Base-by-base conservation (phyloP, 768 basidiomycete species). In the Boletus eberwhitei region DNA sequence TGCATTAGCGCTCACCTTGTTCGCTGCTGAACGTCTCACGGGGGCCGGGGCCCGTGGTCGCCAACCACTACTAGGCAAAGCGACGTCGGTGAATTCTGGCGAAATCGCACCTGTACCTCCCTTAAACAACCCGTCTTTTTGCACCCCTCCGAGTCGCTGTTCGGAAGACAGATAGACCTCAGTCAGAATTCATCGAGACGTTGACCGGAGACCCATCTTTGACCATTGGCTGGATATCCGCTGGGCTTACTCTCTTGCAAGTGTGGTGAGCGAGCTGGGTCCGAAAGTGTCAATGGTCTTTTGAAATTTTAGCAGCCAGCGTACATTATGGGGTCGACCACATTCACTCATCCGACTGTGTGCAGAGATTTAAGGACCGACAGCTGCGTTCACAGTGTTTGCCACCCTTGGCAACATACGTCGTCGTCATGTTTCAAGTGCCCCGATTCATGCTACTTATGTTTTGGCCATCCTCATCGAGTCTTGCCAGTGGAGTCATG, bases 221-320 rank as follows among this genome's bases (percentile, higher is more conserved):
- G 37, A 90, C 89, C 0, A 67, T 88, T 50, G 53, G 73, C 5
- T 90, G 83, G 72, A 70, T 84, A 36, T 79, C 78, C 47, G 57
- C 71, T 0, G 90, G 89, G 1, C 76, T 79, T 1, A 60, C 68
- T 5, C 54, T 88, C 3, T 64, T 88, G 35, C 79, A 87, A 62
- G 71, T 74, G 12, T 89, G 86, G 85, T 93, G 90, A 87, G 85
- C 79, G 2, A 80, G 79, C 5, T 86, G 81, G 29, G n/a, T n/a
- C n/a, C n/a, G n/a, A n/a, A n/a, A n/a, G n/a, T n/a, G n/a, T n/a
- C n/a, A n/a, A n/a, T n/a, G n/a, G n/a, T 78, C 74, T 65, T 75
- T 79, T 16, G 75, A n/a, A n/a, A n/a, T n/a, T n/a, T n/a, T n/a
- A n/a, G n/a, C n/a, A n/a, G n/a, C n/a, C n/a, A n/a, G n/a, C n/a